phyloP scores from a whole-genome alignment of 345 rosid genomes.

The Linum tenue region DNA sequence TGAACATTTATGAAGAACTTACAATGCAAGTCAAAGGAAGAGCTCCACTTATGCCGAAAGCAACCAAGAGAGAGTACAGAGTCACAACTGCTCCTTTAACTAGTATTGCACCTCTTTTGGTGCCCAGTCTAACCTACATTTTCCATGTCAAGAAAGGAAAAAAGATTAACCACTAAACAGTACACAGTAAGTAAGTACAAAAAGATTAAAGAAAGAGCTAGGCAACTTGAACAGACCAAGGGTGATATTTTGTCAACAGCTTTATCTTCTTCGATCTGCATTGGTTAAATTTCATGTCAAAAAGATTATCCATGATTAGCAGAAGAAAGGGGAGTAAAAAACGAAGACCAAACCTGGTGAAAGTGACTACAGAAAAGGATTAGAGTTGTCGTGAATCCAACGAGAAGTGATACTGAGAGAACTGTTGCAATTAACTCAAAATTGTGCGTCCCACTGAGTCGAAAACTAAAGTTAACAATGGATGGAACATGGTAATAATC shows the following conservation, averaged over 20 bases:
- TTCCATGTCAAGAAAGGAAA: background rate
- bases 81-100: conserved; percentile 41
- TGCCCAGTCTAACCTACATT: conserved; percentile 66
- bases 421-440: conserved; percentile 45
- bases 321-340: background rate
- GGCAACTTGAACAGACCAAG: conserved; percentile 34
- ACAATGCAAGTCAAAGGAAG: conserved; percentile 61
- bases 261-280: conserved; percentile 63
- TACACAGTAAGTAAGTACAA: background rate
- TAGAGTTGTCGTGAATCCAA: conserved; percentile 75
- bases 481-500: background rate
- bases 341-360: conserved; percentile 48
- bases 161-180: background rate
- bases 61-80: conserved; percentile 39
- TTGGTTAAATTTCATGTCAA: conserved; percentile 1
- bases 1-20: conserved; percentile 25
- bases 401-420: conserved; percentile 57
- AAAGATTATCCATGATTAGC: background rate
- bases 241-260: conserved; percentile 77
- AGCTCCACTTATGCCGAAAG: conserved; percentile 42
- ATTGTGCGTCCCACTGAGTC: conserved; percentile 33
- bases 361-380: conserved; percentile 94
- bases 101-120: conserved; percentile 43
- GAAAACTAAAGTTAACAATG: conserved; percentile 4
- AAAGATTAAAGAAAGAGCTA: background rate